Conservation (phyloP, 2,329 filamentous ascomycete genomes). For the Penicillium glabrum region DNA sequence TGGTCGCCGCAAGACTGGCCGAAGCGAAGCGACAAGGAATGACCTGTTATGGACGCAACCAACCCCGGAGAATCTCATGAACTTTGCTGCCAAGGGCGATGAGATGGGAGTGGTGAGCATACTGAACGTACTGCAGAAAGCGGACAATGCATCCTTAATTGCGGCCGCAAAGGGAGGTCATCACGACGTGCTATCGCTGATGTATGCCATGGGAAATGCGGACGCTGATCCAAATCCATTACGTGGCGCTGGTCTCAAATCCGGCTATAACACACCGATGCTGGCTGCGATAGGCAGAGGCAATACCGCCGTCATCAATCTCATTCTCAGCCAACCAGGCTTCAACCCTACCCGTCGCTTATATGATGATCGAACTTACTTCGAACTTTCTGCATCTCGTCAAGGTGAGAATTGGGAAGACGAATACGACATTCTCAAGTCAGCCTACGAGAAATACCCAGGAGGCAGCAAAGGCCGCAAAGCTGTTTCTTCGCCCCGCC, state of each 20-base stretch:
- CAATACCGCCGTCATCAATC: slow-evolving; percentile 78
- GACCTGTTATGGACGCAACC: slow-evolving; percentile 52
- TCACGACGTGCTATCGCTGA: slow-evolving; percentile 77
- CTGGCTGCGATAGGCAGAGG: slow-evolving; percentile 87
- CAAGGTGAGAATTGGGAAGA: slow-evolving; percentile 87
- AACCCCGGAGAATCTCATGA: slow-evolving; percentile 50
- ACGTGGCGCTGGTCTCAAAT: slow-evolving; percentile 48
- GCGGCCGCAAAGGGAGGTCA: slow-evolving; percentile 91
- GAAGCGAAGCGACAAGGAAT: slow-evolving; percentile 52
- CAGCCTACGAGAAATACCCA: slow-evolving; percentile 48
- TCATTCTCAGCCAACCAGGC: slow-evolving; percentile 71
- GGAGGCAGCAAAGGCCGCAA: slow-evolving; percentile 34
- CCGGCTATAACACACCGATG: slow-evolving; percentile 86
- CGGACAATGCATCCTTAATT: slow-evolving; percentile 83
- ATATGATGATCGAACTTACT: slow-evolving; percentile 77
- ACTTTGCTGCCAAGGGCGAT: slow-evolving; percentile 52
- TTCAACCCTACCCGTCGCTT: slow-evolving; percentile 80
- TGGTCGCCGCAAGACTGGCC: slow-evolving; percentile 45
- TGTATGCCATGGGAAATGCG: slow-evolving; percentile 66
- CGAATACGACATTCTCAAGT: slow-evolving; percentile 77
- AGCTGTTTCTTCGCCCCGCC: slow-evolving; percentile 38
- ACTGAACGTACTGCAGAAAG: slow-evolving; percentile 52
- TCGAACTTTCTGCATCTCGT: slow-evolving; percentile 79
- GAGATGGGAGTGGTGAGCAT: slow-evolving; percentile 51
- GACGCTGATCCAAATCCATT: slow-evolving; percentile 70